phyloP scores from a whole-genome alignment of 768 basidiomycete genomes.

The Auricularia cornea region DNA sequence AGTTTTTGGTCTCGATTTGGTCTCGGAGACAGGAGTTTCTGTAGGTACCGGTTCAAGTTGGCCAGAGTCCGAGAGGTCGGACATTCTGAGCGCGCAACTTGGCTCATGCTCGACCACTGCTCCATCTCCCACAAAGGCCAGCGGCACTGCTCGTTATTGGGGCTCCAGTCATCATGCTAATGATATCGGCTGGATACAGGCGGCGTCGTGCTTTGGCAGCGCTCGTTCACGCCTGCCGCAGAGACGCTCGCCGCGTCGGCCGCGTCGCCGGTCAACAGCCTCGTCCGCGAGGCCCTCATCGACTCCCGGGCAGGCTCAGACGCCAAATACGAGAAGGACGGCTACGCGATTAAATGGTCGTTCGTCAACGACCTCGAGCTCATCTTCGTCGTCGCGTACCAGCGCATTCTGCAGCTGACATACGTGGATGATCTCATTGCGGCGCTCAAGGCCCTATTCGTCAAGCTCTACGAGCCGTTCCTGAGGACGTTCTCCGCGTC shows the following conservation, averaged over 20 bases:
- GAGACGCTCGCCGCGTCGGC: conserved; percentile 58
- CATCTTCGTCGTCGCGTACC: conserved; percentile 96
- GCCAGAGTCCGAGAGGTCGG: no score
- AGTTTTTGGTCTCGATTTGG: no score
- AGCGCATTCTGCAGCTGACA: conserved; percentile 88
- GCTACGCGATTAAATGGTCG: conserved; percentile 90
- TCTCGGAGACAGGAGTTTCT: no score
- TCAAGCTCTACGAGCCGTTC: conserved; percentile 81
- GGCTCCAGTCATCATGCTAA: neutral
- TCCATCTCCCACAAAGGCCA: conserved; percentile 90
- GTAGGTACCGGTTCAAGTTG: no score
- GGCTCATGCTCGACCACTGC: conserved; percentile 83
- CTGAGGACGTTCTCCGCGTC: conserved; percentile 77
- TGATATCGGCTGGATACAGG: conserved; percentile 42
- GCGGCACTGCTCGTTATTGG: conserved; percentile 4
- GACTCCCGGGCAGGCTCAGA: conserved; percentile 41
- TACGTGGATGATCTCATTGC: conserved; percentile 85
- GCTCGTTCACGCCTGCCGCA: conserved; percentile 87
- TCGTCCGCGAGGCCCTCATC: conserved; percentile 85
- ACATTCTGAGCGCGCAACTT: no score
- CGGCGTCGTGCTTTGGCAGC: conserved; percentile 89
- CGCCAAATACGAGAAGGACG: conserved; percentile 86
- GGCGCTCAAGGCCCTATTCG: conserved; percentile 74
- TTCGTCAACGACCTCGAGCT: conserved; percentile 93
- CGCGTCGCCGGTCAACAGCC: conserved; percentile 77